These are phyloP conservation scores for Diaporthe eres DNA, from an alignment of 2,329 filamentous ascomycete species.

Conservation along the genomic window DNA sequence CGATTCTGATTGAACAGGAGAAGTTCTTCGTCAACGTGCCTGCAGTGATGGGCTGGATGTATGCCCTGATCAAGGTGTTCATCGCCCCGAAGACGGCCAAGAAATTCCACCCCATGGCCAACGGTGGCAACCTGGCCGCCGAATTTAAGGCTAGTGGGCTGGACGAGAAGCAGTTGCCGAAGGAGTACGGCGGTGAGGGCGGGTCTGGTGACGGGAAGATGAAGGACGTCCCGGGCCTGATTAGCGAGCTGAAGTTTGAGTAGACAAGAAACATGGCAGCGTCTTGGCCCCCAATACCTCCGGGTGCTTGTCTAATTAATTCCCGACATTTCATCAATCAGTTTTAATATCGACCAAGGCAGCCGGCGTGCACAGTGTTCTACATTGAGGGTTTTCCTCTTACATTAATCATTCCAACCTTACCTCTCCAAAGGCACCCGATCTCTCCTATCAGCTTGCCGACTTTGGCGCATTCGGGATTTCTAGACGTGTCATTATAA, in stretches of 20 bases:
- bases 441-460: background rate
- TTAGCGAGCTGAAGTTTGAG: slow-evolving; percentile 40
- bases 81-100: slow-evolving; percentile 80
- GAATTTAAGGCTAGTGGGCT: slow-evolving; percentile 72
- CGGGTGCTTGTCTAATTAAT: background rate
- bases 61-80: slow-evolving; percentile 81
- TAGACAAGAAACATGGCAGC: background rate
- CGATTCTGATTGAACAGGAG: slow-evolving; percentile 55
- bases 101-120: slow-evolving; percentile 84
- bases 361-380: background rate
- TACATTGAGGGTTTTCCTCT: background rate
- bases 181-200: slow-evolving; percentile 84
- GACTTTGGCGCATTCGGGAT: no score
- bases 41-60: slow-evolving; percentile 90
- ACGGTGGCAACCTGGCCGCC: slow-evolving; percentile 77
- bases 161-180: slow-evolving; percentile 73
- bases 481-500: background rate
- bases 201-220: slow-evolving; percentile 41
- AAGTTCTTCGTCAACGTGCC: slow-evolving; percentile 99
- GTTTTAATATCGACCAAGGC: slow-evolving; percentile 1
- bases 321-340: background rate
- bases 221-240: slow-evolving; percentile 38
- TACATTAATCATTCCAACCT: background rate
- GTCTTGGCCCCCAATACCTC: background rate
- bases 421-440: no score